Conservation (phyloP, 1,284 basidiomycete species). For the Cryptococcus sp. region DNA sequence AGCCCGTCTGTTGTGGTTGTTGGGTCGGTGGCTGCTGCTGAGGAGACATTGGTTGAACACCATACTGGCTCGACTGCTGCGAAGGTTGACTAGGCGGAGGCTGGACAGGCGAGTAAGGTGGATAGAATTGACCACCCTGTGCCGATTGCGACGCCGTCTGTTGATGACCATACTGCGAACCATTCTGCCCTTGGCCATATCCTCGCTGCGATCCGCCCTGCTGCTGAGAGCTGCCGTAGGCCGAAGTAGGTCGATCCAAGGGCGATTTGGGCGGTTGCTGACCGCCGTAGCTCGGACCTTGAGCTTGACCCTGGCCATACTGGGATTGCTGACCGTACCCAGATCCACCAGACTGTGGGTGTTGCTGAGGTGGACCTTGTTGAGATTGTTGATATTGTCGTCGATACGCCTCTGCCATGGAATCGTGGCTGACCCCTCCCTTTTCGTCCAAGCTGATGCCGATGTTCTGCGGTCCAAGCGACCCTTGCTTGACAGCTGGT, state of each 20-base stretch:
- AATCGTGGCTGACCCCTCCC: conserved; percentile 72
- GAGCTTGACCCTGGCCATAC: not conserved
- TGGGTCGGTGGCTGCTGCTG: not conserved
- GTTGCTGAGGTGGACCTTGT: conserved; percentile 6
- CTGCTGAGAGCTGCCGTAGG: conserved; percentile 10
- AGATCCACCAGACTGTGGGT: too few species aligned
- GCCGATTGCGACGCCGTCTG: not conserved
- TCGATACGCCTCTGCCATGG: conserved; percentile 60
- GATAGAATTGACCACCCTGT: not conserved
- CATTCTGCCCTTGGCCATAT: not conserved
- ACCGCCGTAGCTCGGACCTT: conserved; percentile 5
- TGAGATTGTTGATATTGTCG: conserved; percentile 41
- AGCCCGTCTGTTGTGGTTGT: conserved; percentile 6
- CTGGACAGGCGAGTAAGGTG: not conserved
- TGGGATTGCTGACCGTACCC: not conserved
- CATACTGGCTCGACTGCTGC: not conserved
- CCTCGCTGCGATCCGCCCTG: not conserved
- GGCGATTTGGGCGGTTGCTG: conserved; percentile 16
- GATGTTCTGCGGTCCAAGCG: conserved; percentile 47
- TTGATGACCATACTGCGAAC: not conserved
- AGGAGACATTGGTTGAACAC: not conserved
- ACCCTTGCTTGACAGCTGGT: conserved; percentile 24
- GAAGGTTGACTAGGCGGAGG: not conserved
- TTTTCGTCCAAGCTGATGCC: conserved; percentile 72
- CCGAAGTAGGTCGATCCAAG: conserved; percentile 14